phyloP scores from a whole-genome alignment of 371 early-diverging fungal species.

The Syncephalastrum contaminatum region DNA sequence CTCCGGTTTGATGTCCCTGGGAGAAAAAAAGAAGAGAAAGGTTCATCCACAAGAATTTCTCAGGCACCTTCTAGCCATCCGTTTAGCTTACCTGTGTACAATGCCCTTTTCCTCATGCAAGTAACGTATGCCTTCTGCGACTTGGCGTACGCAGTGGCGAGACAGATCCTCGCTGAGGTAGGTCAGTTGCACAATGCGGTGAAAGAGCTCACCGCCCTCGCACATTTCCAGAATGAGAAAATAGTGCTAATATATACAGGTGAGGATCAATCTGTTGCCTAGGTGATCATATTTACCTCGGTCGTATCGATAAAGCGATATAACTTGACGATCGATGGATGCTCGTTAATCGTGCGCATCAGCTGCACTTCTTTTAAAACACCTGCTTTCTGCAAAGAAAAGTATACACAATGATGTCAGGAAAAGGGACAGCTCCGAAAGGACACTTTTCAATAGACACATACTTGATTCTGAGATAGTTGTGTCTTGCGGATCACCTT shows the following conservation, averaged over 20 bases:
- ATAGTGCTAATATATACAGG: constrained; percentile 39
- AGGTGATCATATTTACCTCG: constrained; percentile 39
- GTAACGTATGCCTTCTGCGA: constrained; percentile 86
- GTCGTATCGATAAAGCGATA: constrained; percentile 64
- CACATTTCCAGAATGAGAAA: constrained; percentile 83
- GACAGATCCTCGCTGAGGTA: constrained; percentile 78
- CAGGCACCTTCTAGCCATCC: neutral
- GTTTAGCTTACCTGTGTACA: constrained; percentile 68
- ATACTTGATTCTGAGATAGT: constrained; percentile 22
- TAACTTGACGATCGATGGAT: constrained; percentile 78
- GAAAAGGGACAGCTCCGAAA: too few species aligned
- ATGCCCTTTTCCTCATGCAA: constrained; percentile 87
- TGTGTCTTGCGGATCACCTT: constrained; percentile 69
- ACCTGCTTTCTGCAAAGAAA: constrained; percentile 58
- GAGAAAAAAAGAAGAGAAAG: constrained; percentile 1
- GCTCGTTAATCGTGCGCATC: constrained; percentile 71
- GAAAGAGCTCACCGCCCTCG: constrained; percentile 86
- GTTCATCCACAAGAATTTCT: neutral
- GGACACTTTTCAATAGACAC: neutral
- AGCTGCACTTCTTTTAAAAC: constrained; percentile 87
- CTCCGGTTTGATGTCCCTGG: constrained; percentile 93
- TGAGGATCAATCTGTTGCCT: neutral
- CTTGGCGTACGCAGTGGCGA: constrained; percentile 84
- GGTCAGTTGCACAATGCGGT: constrained; percentile 78
- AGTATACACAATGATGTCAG: too few species aligned